Base-by-base conservation (phyloP, 2,329 filamentous ascomycete species). In the Aspergillus novoparasiticus region DNA sequence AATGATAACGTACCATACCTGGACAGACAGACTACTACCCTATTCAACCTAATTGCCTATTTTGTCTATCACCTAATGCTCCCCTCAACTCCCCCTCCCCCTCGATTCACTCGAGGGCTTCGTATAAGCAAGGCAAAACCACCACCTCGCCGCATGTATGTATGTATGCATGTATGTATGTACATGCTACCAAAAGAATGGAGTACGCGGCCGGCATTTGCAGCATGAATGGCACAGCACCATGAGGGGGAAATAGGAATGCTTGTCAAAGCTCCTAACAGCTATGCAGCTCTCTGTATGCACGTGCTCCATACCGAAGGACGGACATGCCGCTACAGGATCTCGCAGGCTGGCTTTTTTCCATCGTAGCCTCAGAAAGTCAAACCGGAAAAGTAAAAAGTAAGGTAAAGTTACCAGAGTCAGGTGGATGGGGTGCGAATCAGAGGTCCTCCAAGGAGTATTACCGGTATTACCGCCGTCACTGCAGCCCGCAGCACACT, bases 381-480 rank as follows among this genome's bases (percentile, higher is more conserved):
- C 16, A n/a, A 26, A 50, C 14, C 6, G 23, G 5, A 48, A 48
- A 30, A 50, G 26, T 19, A 28, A 28, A 26, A 50, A 50, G 26
- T 8, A 48, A 2, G 46, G 46, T 50, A 10, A 58, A 16, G 45
- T 19, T 48, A 48, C 45, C 6, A 48, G 39, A 41, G 23, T 16
- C 21, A 23, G 23, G 45, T 48, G 45, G 45, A 16, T 16, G 11
- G 6, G 4, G 9, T 48, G 21, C 8, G 19, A 41, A 21, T 36
- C 28, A 26, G 36, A 51, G 39, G 23, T 10, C 14, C 23, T 19
- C 26, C 16, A 55, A 12, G 30, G 23, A 26, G 5, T 23, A 43
- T 57, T 51, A 63, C 60, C 50, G 45, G 61, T 62, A 58, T 39
- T 58, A 58, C 32, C 32, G 32, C 21, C 21, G 51, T 23, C 51